Conservation (phyloP, 306 rosid genomes). For the Corylus americana region DNA sequence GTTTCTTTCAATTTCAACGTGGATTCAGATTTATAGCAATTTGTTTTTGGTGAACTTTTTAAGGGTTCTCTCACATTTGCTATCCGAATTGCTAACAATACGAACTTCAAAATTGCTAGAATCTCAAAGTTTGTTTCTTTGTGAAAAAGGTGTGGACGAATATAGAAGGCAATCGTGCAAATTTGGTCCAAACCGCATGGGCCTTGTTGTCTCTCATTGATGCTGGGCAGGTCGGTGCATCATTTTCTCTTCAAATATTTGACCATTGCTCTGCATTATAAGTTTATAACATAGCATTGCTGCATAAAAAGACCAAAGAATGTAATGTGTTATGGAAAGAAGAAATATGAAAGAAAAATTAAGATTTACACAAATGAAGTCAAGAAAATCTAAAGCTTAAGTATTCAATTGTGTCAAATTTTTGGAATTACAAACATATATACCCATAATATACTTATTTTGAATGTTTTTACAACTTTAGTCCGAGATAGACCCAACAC, state of each 20-base stretch:
- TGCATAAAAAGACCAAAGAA: background rate
- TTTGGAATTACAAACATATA: background rate
- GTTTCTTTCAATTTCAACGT: slow-evolving; percentile 6
- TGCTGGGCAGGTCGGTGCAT: slow-evolving; percentile 68
- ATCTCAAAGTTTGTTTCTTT: background rate
- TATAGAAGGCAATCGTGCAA: slow-evolving; percentile 48
- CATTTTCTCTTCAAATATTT: background rate
- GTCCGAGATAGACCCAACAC: slow-evolving; percentile 55
- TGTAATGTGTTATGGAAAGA: background rate
- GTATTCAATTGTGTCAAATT: background rate
- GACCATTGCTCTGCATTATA: background rate
- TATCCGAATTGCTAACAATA: too few species aligned
- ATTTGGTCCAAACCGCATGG: slow-evolving; percentile 74
- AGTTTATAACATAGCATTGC: too few species aligned
- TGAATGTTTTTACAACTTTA: slow-evolving; percentile 28
- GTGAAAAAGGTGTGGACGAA: slow-evolving; percentile 64
- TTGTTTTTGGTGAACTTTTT: too few species aligned
- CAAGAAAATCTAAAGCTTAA: background rate
- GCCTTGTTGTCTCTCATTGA: slow-evolving; percentile 65
- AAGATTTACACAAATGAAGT: background rate
- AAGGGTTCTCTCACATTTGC: too few species aligned
- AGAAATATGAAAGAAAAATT: background rate
- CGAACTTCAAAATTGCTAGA: too few species aligned
- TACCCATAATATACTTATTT: background rate
- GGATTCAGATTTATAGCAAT: background rate